These are phyloP conservation scores for Colletotrichum sp. DNA, from an alignment of 2,329 filamentous ascomycete species.

Conservation along the genomic window DNA sequence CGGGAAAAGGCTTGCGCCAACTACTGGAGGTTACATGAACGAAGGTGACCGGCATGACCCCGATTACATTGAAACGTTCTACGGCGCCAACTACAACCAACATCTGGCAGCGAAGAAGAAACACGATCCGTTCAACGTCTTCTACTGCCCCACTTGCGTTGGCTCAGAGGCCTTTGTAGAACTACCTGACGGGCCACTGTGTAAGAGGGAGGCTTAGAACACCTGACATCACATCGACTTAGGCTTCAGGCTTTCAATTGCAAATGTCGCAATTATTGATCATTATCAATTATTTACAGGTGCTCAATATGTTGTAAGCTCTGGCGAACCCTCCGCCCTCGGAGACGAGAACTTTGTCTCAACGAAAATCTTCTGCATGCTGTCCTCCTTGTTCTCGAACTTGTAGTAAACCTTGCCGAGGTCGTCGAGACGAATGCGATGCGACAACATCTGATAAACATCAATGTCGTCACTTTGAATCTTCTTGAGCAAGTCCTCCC, in stretches of 20 bases:
- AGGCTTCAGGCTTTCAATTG: background rate
- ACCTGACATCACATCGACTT: background rate
- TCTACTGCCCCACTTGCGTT: slow-evolving; percentile 44
- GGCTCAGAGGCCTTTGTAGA: slow-evolving; percentile 37
- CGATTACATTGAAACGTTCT: slow-evolving; percentile 36
- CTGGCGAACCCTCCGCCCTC: slow-evolving; percentile 44
- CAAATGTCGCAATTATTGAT: background rate
- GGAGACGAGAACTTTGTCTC: slow-evolving; percentile 64
- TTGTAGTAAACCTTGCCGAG: slow-evolving; percentile 69
- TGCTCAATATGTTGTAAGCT: slow-evolving; percentile 45
- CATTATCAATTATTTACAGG: background rate
- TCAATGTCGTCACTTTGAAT: slow-evolving; percentile 75
- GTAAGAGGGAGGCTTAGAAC: background rate
- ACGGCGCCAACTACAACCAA: slow-evolving; percentile 34
- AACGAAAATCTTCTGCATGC: slow-evolving; percentile 82
- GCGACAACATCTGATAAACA: slow-evolving; percentile 80
- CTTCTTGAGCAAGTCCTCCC: slow-evolving; percentile 74
- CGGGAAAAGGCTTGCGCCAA: slow-evolving; percentile 39
- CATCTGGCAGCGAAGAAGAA: slow-evolving; percentile 37
- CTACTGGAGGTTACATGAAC: slow-evolving; percentile 48
- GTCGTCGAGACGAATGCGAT: slow-evolving; percentile 78
- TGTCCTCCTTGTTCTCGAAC: slow-evolving; percentile 67
- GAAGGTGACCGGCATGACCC: slow-evolving; percentile 43
- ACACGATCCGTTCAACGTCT: slow-evolving; percentile 35
- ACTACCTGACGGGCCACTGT: slow-evolving; percentile 26